These are phyloP conservation scores for Verticillium longisporum DNA, from an alignment of 2,329 filamentous ascomycete genomes.

Conservation along the genomic window DNA sequence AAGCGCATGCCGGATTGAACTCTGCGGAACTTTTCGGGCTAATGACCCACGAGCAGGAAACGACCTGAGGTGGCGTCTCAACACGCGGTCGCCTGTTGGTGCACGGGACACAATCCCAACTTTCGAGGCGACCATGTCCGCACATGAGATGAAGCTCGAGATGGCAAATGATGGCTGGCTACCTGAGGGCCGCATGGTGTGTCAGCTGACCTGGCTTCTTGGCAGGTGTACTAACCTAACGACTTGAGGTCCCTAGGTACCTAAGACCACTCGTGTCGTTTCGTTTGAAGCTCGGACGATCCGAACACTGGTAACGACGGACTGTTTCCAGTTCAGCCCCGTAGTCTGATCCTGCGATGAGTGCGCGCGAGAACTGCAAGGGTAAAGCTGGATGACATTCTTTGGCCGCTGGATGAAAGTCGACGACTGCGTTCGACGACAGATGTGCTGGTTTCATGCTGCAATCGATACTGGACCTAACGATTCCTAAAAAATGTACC, in stretches of 20 bases:
- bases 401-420: no score
- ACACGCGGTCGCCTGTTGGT: not conserved
- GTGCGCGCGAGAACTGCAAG: not conserved
- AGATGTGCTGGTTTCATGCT: no score
- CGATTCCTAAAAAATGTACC: no score
- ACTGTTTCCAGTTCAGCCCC: not conserved
- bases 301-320: not conserved
- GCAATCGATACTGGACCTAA: no score
- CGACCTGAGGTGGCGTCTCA: not conserved
- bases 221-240: not conserved
- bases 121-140: not conserved
- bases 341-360: not conserved
- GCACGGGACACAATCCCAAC: not conserved
- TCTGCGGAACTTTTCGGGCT: not conserved
- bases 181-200: not conserved
- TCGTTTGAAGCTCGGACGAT: not conserved
- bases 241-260: not conserved
- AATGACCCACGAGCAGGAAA: not conserved
- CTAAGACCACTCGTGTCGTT: not conserved
- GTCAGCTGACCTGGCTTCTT: not conserved
- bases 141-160: not conserved
- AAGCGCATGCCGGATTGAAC: no score
- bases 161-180: not conserved
- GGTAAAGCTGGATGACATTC: no score
- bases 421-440: no score